phyloP scores from a whole-genome alignment of 208 protist genomes.

The Leishmania turanica region DNA sequence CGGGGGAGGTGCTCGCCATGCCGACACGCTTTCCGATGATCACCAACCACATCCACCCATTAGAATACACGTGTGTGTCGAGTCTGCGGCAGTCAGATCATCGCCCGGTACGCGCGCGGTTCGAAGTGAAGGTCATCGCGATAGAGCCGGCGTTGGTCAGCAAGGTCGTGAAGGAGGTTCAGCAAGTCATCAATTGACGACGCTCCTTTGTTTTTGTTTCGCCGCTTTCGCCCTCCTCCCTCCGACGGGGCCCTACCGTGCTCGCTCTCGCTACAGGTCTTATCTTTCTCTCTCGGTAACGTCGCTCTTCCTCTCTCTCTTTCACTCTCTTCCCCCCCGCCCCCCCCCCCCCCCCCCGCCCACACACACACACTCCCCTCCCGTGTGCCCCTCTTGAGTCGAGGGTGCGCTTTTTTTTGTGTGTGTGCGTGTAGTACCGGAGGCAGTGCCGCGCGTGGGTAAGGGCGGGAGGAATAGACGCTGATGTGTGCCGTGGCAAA shows the following conservation, averaged over 20 bases:
- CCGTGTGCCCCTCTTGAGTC: not conserved
- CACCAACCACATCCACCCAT: conserved; percentile 47
- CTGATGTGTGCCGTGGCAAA: not conserved
- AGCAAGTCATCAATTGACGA: not conserved
- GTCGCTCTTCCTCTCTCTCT: not conserved
- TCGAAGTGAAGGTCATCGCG: conserved; percentile 61
- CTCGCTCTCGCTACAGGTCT: not conserved
- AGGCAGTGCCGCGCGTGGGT: not conserved
- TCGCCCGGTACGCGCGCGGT: conserved; percentile 68
- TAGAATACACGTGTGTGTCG: conserved; percentile 54
- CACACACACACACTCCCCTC: no score
- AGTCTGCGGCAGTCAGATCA: conserved; percentile 70
- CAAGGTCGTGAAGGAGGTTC: conserved; percentile 30
- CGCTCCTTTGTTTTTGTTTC: not conserved
- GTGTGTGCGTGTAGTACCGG: not conserved
- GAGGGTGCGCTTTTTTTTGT: no score
- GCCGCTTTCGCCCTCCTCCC: not conserved
- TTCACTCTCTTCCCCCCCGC: no score
- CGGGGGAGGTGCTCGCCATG: not conserved
- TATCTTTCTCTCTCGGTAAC: not conserved
- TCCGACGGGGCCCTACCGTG: not conserved
- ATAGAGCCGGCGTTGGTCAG: conserved; percentile 43
- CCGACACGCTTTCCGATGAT: conserved; percentile 47
- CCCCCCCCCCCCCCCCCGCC: not conserved
- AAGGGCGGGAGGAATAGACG: not conserved